phyloP scores from a whole-genome alignment of 2,329 filamentous ascomycete genomes.

The Proliferodiscus dingleyae region DNA sequence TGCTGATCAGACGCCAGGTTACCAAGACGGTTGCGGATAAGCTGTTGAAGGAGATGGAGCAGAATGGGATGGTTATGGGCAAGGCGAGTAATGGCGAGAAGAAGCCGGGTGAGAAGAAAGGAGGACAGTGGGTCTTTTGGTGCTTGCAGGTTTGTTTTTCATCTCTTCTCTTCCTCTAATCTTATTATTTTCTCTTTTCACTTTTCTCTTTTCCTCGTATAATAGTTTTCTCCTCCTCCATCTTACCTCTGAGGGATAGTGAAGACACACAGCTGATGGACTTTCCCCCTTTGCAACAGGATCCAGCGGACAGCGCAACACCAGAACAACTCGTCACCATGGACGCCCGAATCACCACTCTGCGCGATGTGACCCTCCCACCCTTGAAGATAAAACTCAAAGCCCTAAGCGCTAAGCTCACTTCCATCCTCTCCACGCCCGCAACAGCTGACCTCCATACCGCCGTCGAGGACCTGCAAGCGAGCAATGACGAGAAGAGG shows the following conservation, averaged over 20 bases:
- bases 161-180: slow-evolving; percentile 2
- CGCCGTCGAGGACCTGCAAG: slow-evolving; percentile 38
- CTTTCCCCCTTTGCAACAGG: slow-evolving; percentile 32
- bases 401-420: slow-evolving; percentile 40
- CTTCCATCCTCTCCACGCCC: slow-evolving; percentile 36
- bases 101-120: slow-evolving; percentile 22
- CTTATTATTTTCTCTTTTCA: too few relatives aligned
- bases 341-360: slow-evolving; percentile 41
- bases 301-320: slow-evolving; percentile 42
- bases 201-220: too few relatives aligned
- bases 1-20: too few relatives aligned
- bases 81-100: slow-evolving; percentile 32
- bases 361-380: slow-evolving; percentile 40
- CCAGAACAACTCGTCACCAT: slow-evolving; percentile 45
- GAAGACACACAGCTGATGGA: background rate
- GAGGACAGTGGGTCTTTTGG: slow-evolving; percentile 33
- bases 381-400: slow-evolving; percentile 46
- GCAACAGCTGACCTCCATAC: slow-evolving; percentile 46
- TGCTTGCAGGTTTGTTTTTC: slow-evolving; percentile 25
- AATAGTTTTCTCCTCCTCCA: background rate
- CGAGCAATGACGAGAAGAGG: slow-evolving; percentile 38
- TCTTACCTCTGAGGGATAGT: background rate
- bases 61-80: slow-evolving; percentile 53
- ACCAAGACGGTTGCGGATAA: slow-evolving; percentile 51
- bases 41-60: slow-evolving; percentile 57